phyloP scores from a whole-genome alignment of 1,284 basidiomycete genomes.

The Porodaedalea pini region DNA sequence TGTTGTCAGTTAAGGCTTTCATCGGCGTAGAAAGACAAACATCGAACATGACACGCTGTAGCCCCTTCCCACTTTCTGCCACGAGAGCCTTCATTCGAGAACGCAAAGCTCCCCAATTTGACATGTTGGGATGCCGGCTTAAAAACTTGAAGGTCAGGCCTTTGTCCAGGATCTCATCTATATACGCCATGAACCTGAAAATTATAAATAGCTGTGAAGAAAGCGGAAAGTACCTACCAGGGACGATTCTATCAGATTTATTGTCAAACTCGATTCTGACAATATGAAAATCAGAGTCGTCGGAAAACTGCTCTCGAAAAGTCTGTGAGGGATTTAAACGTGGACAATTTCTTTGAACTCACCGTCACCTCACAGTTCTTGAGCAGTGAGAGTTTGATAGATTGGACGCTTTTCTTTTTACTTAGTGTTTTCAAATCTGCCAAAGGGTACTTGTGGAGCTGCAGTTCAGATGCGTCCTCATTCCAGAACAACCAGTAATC shows the following conservation, averaged over 20 bases:
- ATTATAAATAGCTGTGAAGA: neutral
- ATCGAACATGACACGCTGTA: neutral
- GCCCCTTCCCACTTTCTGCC: neutral
- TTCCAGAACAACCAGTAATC: conserved; percentile 17
- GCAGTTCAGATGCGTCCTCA: neutral
- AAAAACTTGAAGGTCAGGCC: conserved; percentile 8
- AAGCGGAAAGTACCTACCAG: neutral
- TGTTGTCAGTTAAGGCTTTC: neutral
- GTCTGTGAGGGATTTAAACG: neutral
- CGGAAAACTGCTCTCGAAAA: neutral
- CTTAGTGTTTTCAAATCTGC: neutral
- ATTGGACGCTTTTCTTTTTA: neutral
- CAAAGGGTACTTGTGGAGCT: conserved; percentile 9
- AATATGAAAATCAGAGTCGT: neutral
- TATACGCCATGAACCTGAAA: neutral
- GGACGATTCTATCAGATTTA: neutral
- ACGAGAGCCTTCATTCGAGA: neutral
- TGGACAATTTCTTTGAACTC: neutral
- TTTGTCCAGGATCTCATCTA: neutral
- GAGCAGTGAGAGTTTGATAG: neutral
- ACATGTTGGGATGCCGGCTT: neutral
- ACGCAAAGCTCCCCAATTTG: neutral
- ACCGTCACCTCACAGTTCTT: neutral
- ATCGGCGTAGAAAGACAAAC: neutral
- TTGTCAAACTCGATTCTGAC: neutral